Percentiles rank a stretch among this genome's conserved stretches.
Conservation (phyloP, 257 asterid species). For the Lavandula angustifolia region DNA sequence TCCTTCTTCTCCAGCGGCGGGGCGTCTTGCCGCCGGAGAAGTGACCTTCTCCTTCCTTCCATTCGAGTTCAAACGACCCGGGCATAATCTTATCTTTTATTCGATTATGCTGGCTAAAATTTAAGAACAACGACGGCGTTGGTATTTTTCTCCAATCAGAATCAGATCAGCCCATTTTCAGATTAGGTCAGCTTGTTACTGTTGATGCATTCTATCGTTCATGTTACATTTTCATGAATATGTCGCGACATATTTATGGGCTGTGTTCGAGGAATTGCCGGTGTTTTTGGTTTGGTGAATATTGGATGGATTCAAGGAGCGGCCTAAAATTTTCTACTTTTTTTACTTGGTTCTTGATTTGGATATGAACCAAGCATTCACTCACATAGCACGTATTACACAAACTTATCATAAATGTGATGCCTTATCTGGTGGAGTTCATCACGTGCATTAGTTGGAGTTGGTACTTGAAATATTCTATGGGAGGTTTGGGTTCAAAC, state of each 20-base stretch:
- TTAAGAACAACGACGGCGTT: too few relatives aligned
- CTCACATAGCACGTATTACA: background rate
- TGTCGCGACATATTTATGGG: slow-evolving; percentile 5
- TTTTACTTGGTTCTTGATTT: slow-evolving; percentile 11
- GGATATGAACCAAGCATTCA: background rate
- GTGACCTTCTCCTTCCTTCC: too few relatives aligned
- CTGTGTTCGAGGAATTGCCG: slow-evolving; percentile 12
- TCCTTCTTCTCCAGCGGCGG: too few relatives aligned
- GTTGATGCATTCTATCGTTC: too few relatives aligned
- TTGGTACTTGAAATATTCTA: background rate
- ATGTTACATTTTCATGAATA: slow-evolving; percentile 6
- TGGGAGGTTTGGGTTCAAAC: background rate
- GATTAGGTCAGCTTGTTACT: too few relatives aligned
- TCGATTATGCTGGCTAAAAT: too few relatives aligned
- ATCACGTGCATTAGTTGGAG: slow-evolving; percentile 12
- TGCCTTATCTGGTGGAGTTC: background rate
- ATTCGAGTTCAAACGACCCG: too few relatives aligned
- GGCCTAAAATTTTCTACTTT: background rate
- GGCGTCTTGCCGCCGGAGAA: too few relatives aligned
- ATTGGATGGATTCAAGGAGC: background rate
- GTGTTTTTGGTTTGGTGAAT: background rate
- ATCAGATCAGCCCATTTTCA: too few relatives aligned
- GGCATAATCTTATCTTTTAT: too few relatives aligned
- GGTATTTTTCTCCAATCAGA: too few relatives aligned
- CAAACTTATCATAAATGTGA: background rate